A percentile compares a stretch with the other conserved stretches of the same genome.
Conservation (phyloP, 495 filamentous ascomycete genomes). For the Hypoxylon crocopeplum region DNA sequence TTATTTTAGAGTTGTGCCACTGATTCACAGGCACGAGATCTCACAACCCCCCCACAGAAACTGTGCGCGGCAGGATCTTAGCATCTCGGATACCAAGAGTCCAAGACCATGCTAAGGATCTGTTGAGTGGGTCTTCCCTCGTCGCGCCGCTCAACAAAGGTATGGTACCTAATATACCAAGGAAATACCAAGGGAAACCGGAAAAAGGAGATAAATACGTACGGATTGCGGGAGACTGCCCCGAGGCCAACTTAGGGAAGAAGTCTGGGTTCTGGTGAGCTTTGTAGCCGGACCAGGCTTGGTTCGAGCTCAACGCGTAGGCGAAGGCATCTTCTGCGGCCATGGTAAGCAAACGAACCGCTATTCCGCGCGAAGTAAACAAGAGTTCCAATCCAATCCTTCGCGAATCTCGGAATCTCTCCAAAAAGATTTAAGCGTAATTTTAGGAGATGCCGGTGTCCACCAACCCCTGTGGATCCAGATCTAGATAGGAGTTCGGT, state of each 20-base stretch:
- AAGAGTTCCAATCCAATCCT: not conserved
- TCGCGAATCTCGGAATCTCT: slow-evolving; percentile 37
- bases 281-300: slow-evolving; percentile 73
- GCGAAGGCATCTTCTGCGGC: slow-evolving; percentile 58
- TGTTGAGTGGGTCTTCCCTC: slow-evolving; percentile 33
- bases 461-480: slow-evolving; percentile 35
- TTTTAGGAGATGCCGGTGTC: slow-evolving; percentile 30
- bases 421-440: slow-evolving; percentile 30
- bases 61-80: not conserved
- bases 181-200: slow-evolving; percentile 1
- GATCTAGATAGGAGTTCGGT: slow-evolving; percentile 12
- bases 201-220: slow-evolving; percentile 32
- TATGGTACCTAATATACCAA: not conserved
- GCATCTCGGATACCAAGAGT: not conserved
- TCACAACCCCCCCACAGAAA: not conserved
- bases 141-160: slow-evolving; percentile 35
- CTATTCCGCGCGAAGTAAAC: not conserved
- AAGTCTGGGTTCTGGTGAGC: slow-evolving; percentile 71
- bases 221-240: slow-evolving; percentile 77
- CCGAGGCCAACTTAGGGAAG: slow-evolving; percentile 70
- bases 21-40: not conserved
- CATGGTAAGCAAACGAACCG: slow-evolving; percentile 37
- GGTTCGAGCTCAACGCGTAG: slow-evolving; percentile 68
- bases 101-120: slow-evolving; percentile 25
- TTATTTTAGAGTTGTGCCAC: not conserved